Conservation (phyloP, 106 monocot genomes). For the Acanthochlamys bracteata region DNA sequence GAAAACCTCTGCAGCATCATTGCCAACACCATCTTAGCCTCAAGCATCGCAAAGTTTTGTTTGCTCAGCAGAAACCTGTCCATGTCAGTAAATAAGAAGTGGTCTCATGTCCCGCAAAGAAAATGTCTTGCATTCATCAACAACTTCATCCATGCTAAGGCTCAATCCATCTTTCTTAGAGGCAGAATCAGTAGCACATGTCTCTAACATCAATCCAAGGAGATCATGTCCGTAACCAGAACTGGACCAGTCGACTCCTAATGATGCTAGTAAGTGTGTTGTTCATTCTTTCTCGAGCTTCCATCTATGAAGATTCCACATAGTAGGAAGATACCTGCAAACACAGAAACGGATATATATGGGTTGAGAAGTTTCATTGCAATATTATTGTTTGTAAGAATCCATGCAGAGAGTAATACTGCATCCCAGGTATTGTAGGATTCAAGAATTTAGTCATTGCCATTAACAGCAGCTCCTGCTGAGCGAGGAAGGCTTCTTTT, state of each 20-base stretch:
- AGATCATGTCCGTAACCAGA: conserved; percentile 28
- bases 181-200: conserved; percentile 12
- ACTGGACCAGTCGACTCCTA: background rate
- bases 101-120: conserved; percentile 66
- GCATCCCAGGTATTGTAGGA: conserved; percentile 16
- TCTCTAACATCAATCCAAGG: conserved; percentile 57
- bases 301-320: conserved; percentile 7
- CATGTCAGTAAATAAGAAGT: conserved; percentile 52
- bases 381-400: background rate
- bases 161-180: conserved; percentile 3
- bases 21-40: conserved; percentile 12
- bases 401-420: conserved; percentile 3
- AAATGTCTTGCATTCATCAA: conserved; percentile 81
- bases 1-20: conserved; percentile 19
- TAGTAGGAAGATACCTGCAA: conserved; percentile 15
- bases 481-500: conserved; percentile 46
- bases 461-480: conserved; percentile 23
- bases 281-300: conserved; percentile 5
- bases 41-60: conserved; percentile 10
- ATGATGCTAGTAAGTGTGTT: conserved; percentile 4
- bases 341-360: background rate
- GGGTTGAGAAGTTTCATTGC: background rate
- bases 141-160: conserved; percentile 51
- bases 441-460: conserved; percentile 3
- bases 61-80: conserved; percentile 49